Base-by-base conservation (phyloP, 768 basidiomycete species). In the Leccinum subgranulosum region DNA sequence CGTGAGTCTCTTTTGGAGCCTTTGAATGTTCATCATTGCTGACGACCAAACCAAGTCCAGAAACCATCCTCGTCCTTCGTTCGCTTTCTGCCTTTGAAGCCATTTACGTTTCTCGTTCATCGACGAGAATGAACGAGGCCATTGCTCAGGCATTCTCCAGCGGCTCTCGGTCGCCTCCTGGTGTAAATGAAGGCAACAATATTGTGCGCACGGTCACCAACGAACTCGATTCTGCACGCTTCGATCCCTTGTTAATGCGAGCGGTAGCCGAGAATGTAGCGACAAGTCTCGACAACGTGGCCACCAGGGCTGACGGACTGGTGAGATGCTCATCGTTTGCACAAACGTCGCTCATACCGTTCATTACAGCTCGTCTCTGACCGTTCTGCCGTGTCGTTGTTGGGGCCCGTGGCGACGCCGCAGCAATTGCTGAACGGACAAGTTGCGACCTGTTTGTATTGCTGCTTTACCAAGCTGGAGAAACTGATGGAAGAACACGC, bases 21-120 rank as follows among this genome's bases (percentile, higher is more conserved):
- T 58, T 45, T 17, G 10, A 59, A n/a, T 14, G 27, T 23, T 34
- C 51, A 45, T 54, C 47, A 28, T 54, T 48, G 29, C 51, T 31
- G 25, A 59, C 55, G 5, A 55, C 6, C 17, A 25, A 29, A 41
- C 21, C 51, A 53, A 97, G 94, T 64, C 91, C 96, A 36, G 97
- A 99, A 74, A 95, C 97, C 1, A 79, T 98, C 46, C 77, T 98
- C 39, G 78, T 94, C 34, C 81, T 99, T 3, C 88, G 92, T 3
- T 84, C 94, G 0, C 78, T 98, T 47, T 84, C 88, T 6, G 83
- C 81, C 8, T 89, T 98, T 61, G 97, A 98, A 69, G 77, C 87
- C 0, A 79, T 90, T n/a, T 99, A 98, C 72, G 81, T 98, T 3
- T 84, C 91, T 2, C 86, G 91, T 29, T 92, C 91, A 0, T 83